Conservation (phyloP, 78 protist genomes). For the Blattamonas nauphoetae region DNA sequence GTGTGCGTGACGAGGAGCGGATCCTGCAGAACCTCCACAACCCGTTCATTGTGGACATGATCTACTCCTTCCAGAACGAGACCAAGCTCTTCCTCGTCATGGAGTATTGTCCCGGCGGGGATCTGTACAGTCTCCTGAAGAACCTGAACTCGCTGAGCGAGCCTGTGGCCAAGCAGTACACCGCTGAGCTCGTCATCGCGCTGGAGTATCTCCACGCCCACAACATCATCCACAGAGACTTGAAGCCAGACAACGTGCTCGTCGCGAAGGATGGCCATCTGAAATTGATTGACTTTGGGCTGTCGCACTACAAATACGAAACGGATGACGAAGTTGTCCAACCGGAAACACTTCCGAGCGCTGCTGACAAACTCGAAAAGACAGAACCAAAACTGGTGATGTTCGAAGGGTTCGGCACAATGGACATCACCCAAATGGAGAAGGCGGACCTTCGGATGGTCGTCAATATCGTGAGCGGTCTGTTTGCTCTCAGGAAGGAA, state of each 20-base stretch:
- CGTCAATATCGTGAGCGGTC: too few relatives aligned
- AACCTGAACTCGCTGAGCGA: slow-evolving; percentile 22
- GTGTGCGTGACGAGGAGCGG: slow-evolving; percentile 61
- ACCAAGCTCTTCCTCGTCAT: background rate
- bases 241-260: slow-evolving; percentile 81
- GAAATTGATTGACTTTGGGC: slow-evolving; percentile 86
- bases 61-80: background rate
- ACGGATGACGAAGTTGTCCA: background rate
- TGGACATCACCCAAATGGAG: too few relatives aligned
- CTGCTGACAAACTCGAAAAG: too few relatives aligned
- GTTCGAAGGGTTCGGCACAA: too few relatives aligned
- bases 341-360: too few relatives aligned
- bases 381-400: too few relatives aligned
- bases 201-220: slow-evolving; percentile 51
- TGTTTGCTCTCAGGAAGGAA: too few relatives aligned
- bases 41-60: slow-evolving; percentile 17
- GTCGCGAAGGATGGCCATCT: slow-evolving; percentile 66
- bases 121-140: background rate
- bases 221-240: slow-evolving; percentile 60
- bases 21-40: slow-evolving; percentile 26
- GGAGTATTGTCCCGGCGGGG: slow-evolving; percentile 31
- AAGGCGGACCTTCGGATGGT: too few relatives aligned
- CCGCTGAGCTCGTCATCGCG: slow-evolving; percentile 52
- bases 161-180: slow-evolving; percentile 55
- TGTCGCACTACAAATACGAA: slow-evolving; percentile 29